Evolutionary conservation across 164 flowering plant species (phyloP), one percentile per base, ranked within the genome.

Genomic region (Vitis amurensis): DNA sequence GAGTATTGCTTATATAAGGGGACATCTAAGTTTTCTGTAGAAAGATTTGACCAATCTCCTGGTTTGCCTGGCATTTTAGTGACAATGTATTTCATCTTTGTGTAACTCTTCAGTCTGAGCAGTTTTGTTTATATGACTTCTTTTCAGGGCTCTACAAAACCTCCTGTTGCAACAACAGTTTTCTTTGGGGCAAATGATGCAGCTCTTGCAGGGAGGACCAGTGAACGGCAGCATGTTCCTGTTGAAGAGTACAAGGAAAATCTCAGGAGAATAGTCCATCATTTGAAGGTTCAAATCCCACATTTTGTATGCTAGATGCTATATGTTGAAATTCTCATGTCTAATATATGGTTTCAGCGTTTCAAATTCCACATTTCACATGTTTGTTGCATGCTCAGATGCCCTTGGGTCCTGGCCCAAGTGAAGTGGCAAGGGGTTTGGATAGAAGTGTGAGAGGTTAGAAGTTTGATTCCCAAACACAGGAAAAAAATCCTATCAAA

Each of bases 151-250:
- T 75, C 82, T 30, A 31, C 67, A 19, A 79, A 79, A 1, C 86
- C 85, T 62, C 97, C 94, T 58, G 70, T 70, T 80, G 99, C 87
- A 14, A 76, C 78, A 16, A 93, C 96, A 15, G 64, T 95, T 58
- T 95, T 95, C 85, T 93, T 95, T 76, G 98, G 99, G 60, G 98
- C 99, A 37, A 95, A 93, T 83, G 99, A 95, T 77, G 98, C 99
- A 10, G 96, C 96, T 68, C 84, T 92, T 37, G 64, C 66, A 1
- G 96, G 90, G 30, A 83, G 96, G 77, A 85, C 74, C 27, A 83
- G 84, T 70, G 89, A 83, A 64, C 58, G 79, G 19, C 97, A 91
- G 69, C 92, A 95, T 77, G 96, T 95, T 29, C 99, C 98, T 53
- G 62, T 88, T 70, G 88, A 84, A 72, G 98, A 93, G 79, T 95